Evolutionary conservation across 139 green algal genomes (phyloP), one percentile per base, ranked within the genome.

Genomic region (Closterium sp.): DNA sequence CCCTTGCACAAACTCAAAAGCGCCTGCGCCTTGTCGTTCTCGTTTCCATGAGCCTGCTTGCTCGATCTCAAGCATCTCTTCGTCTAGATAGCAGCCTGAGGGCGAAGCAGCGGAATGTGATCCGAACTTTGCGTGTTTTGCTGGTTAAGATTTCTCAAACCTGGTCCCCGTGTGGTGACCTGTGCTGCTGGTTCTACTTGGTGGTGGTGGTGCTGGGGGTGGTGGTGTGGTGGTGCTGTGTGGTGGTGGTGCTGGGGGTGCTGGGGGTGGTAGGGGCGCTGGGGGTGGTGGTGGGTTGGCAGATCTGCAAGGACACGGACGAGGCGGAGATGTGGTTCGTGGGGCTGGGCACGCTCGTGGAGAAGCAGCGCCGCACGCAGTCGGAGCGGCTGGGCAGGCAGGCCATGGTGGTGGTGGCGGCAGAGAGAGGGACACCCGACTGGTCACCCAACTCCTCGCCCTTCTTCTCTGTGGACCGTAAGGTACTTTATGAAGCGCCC

Each of bases 301-400:
- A 95, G 93, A 90, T 94, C n/a, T 94, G 91, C 91, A 93, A 95
- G 91, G 89, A 92, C 85, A 84, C 28, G 70, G 91, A 95, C 13
- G 93, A 95, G 91, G n/a, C 86, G 24, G 91, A 94, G 50, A 92
- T 94, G 34, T 95, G 93, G 93, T 93, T 91, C 13, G 42, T 92
- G 70, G 93, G 86, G 28, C 91, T 95, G 79, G 38, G 38, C 2
- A 50, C 92, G 42, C 92, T 94, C 24, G 89, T 92, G 22, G 28
- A 50, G 32, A 34, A 88, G 62, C 62, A 79, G 62, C 62, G 62
- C 62, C 17, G 62, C 2, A 79, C 62, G 17, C 62, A 79, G 62
- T 79, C 62, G 19, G 62, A 79, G 10, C 62, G 62, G 62, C 17
- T 79, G 62, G 62, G 62, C 17, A 79, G 62, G 62, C 62, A 79